Conservation (phyloP, 176 grass and related monocot genomes). For the Triticum aestivum region DNA sequence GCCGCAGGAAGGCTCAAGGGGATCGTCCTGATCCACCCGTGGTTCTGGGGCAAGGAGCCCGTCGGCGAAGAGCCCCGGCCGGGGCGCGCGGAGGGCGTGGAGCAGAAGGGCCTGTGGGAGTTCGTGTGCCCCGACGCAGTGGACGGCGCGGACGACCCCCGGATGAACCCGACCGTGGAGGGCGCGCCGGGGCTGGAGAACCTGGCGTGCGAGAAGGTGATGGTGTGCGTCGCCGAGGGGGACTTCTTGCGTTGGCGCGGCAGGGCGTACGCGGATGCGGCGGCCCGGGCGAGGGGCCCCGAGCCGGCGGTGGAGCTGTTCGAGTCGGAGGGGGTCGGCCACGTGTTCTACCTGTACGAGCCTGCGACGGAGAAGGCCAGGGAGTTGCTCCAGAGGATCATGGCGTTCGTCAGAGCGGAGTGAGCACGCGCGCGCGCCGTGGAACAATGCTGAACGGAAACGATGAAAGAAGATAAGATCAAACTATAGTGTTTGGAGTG, state of each 20-base stretch:
- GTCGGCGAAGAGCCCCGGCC: conserved; percentile 33
- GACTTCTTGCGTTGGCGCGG: conserved; percentile 45
- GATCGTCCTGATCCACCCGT: conserved; percentile 49
- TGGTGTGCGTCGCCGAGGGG: conserved; percentile 48
- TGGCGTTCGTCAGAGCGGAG: conserved; percentile 24
- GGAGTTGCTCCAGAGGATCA: conserved; percentile 36
- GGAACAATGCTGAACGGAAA: neutral
- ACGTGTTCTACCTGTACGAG: conserved; percentile 51
- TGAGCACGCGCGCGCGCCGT: neutral
- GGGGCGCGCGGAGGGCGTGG: neutral
- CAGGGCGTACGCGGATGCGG: conserved; percentile 43
- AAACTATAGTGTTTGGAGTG: too few species aligned
- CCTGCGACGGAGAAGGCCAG: conserved; percentile 34
- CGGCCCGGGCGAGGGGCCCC: neutral
- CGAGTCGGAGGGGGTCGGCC: conserved; percentile 42
- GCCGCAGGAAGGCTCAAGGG: neutral
- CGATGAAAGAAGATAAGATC: neutral
- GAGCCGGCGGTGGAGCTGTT: conserved; percentile 37
- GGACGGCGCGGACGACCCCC: conserved; percentile 40
- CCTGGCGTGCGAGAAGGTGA: conserved; percentile 42
- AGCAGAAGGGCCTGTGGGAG: conserved; percentile 49
- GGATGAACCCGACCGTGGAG: conserved; percentile 47
- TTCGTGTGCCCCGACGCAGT: conserved; percentile 46
- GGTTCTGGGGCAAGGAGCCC: conserved; percentile 47
- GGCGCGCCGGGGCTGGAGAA: conserved; percentile 13